These are phyloP conservation scores for Acer yangbiense DNA, from an alignment of 345 rosid species.

Conservation along the genomic window DNA sequence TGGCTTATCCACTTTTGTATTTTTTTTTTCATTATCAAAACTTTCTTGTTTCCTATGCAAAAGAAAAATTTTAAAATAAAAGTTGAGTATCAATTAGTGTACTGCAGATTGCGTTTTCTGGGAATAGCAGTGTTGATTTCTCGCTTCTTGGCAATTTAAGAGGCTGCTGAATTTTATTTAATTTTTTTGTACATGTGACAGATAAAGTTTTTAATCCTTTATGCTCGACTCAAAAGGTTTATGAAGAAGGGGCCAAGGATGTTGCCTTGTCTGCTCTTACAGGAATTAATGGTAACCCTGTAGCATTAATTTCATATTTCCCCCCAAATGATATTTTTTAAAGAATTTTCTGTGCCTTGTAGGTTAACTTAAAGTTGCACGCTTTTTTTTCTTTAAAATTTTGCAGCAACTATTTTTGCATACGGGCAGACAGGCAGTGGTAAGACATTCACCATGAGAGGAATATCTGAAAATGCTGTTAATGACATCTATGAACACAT, in stretches of 20 bases:
- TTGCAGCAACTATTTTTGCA: slow-evolving; percentile 87
- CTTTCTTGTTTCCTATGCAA: background rate
- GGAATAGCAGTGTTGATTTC: slow-evolving; percentile 6
- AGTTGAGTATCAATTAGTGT: background rate
- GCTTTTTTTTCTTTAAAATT: slow-evolving; percentile 6
- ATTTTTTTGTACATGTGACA: slow-evolving; percentile 26
- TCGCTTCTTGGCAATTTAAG: background rate
- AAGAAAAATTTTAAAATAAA: background rate
- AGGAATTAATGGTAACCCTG: slow-evolving; percentile 75
- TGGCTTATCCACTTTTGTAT: background rate
- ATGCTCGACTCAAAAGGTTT: slow-evolving; percentile 66
- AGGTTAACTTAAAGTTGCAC: background rate
- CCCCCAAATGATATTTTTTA: background rate
- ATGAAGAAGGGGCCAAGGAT: slow-evolving; percentile 89
- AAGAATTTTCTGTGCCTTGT: background rate
- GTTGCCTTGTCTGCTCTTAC: slow-evolving; percentile 86
- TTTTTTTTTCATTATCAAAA: background rate
- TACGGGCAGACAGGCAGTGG: slow-evolving; percentile 97
- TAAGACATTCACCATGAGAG: slow-evolving; percentile 91
- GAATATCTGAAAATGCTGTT: slow-evolving; percentile 74
- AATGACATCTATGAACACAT: slow-evolving; percentile 76
- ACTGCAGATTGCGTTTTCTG: background rate
- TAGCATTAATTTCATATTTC: background rate
- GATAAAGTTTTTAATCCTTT: slow-evolving; percentile 82
- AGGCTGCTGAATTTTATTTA: background rate